Evolutionary conservation across 2,329 filamentous ascomycete species (phyloP).

Genomic region (Pseudogymnoascus sp.): DNA sequence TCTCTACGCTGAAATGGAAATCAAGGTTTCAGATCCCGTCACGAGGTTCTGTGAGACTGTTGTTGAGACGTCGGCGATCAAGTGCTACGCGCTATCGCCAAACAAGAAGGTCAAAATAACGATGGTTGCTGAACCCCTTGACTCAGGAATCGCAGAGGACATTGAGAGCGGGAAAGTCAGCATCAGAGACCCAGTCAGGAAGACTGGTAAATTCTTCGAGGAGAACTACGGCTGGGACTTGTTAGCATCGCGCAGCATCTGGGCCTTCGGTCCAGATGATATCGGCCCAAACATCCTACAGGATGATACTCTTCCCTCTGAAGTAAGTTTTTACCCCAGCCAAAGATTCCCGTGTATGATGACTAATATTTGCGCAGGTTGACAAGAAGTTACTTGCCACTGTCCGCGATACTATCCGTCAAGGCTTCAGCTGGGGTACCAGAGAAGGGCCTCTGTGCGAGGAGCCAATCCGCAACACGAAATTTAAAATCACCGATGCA

Average conservation of each 20-base stretch:
- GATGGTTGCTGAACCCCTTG: slow-evolving; percentile 93
- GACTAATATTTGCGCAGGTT: slow-evolving; percentile 43
- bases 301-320: slow-evolving; percentile 89
- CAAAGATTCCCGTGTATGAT: neutral
- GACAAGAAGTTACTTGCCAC: slow-evolving; percentile 84
- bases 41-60: slow-evolving; percentile 97
- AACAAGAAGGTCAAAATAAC: slow-evolving; percentile 99
- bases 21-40: slow-evolving; percentile 96
- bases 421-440: slow-evolving; percentile 95
- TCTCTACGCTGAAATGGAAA: slow-evolving; percentile 97
- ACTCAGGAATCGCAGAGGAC: slow-evolving; percentile 89
- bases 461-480: slow-evolving; percentile 97
- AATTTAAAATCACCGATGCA: slow-evolving; percentile 93
- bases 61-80: slow-evolving; percentile 92
- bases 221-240: slow-evolving; percentile 97
- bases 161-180: slow-evolving; percentile 86
- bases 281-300: slow-evolving; percentile 91
- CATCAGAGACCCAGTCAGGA: slow-evolving; percentile 86
- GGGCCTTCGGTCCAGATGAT: slow-evolving; percentile 97
- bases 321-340: slow-evolving; percentile 44
- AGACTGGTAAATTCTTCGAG: slow-evolving; percentile 94
- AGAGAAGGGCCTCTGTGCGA: slow-evolving; percentile 94
- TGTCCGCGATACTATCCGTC: slow-evolving; percentile 85
- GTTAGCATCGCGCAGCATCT: slow-evolving; percentile 87
- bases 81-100: slow-evolving; percentile 94